These are phyloP conservation scores for Zygoascus sp. DNA, from an alignment of 1,139 yeast genomes.

Conservation along the genomic window DNA sequence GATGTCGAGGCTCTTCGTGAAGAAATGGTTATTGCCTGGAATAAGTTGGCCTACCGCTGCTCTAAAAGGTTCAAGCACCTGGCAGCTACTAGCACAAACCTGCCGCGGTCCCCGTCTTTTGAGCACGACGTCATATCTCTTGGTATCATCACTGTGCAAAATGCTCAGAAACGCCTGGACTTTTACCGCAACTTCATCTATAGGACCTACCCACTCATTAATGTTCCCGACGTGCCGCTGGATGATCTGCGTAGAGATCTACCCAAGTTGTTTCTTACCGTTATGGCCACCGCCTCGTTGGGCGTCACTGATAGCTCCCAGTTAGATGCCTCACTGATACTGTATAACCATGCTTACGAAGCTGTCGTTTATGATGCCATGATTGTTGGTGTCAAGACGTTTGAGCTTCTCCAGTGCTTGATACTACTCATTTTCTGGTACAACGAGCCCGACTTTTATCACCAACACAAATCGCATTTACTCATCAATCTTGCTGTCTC, in stretches of 20 bases:
- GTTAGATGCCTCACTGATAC: constrained; percentile 38
- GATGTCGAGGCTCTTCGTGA: constrained; percentile 28
- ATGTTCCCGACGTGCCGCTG: constrained; percentile 41
- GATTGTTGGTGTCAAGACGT: constrained; percentile 65
- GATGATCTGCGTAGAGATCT: constrained; percentile 46
- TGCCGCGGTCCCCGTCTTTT: constrained; percentile 24
- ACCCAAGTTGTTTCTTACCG: constrained; percentile 60
- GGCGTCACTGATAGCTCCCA: constrained; percentile 31
- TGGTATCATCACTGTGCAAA: constrained; percentile 33
- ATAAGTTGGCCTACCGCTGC: constrained; percentile 27
- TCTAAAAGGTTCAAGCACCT: constrained; percentile 25
- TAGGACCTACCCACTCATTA: constrained; percentile 49
- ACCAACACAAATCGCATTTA: constrained; percentile 71
- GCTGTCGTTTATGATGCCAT: constrained; percentile 59
- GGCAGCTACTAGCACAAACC: constrained; percentile 18
- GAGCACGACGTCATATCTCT: constrained; percentile 32
- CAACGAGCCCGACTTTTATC: constrained; percentile 76
- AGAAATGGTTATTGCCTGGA: constrained; percentile 32
- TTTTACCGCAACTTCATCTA: constrained; percentile 29
- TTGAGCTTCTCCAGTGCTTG: constrained; percentile 62
- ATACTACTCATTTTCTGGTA: constrained; percentile 70
- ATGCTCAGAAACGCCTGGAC: constrained; percentile 31
- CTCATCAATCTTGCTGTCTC: constrained; percentile 63
- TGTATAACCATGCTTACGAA: constrained; percentile 59
- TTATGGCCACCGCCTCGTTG: constrained; percentile 59